A percentile compares a stretch with the other conserved stretches of the same genome.
These are phyloP conservation scores for Auriscalpium microsporum DNA, from an alignment of 768 basidiomycete genomes.

Conservation along the genomic window DNA sequence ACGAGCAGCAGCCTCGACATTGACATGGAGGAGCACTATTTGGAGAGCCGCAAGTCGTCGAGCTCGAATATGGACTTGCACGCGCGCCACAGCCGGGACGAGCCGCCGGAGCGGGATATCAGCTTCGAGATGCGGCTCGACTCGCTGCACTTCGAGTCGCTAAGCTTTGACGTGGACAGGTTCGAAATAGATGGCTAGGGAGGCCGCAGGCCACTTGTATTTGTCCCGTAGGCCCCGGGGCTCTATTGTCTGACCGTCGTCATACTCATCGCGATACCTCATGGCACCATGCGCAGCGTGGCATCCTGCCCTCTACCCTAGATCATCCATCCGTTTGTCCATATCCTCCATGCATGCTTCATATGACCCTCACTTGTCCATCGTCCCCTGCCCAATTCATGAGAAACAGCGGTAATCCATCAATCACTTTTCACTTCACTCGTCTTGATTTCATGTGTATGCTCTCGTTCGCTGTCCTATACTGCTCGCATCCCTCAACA, in stretches of 20 bases:
- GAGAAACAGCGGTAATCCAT: too few species aligned
- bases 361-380: too few species aligned
- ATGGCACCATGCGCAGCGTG: too few species aligned
- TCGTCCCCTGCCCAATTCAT: too few species aligned
- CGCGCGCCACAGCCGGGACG: neutral
- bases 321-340: too few species aligned
- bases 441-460: too few species aligned
- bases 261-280: neutral
- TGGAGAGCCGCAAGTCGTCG: neutral
- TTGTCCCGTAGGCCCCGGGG: neutral
- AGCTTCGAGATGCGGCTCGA: constrained; percentile 62
- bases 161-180: constrained; percentile 58
- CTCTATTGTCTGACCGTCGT: neutral
- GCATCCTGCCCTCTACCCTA: too few species aligned
- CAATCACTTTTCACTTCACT: too few species aligned
- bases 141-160: constrained; percentile 63
- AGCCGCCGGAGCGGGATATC: constrained; percentile 24
- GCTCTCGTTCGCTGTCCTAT: too few species aligned
- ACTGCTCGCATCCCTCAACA: too few species aligned
- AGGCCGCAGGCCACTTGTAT: neutral
- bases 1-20: neutral
- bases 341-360: too few species aligned
- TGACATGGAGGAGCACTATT: neutral
- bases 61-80: neutral
- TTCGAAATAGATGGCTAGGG: constrained; percentile 28